Conservation (phyloP, 2,329 filamentous ascomycete genomes). For the Stylonectria norvegica region DNA sequence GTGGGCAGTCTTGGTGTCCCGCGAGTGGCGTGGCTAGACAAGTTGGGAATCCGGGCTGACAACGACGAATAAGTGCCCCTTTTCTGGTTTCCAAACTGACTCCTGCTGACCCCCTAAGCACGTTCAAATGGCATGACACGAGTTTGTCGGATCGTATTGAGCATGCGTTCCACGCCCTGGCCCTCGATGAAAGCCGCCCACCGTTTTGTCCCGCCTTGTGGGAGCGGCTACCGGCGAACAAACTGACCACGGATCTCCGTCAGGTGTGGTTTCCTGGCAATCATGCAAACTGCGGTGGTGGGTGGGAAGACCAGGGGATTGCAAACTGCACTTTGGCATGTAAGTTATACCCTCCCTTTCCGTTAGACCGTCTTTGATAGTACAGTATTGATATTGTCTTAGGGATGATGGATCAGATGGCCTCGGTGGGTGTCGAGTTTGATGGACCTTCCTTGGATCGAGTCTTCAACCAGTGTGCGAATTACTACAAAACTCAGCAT, state of each 20-base stretch:
- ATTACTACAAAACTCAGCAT: conserved; percentile 29
- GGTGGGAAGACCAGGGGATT: conserved; percentile 53
- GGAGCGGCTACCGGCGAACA: conserved; percentile 42
- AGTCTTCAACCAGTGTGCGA: conserved; percentile 35
- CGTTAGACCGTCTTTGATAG: no score
- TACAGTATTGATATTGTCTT: conserved; percentile 2
- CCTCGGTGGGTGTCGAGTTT: conserved; percentile 50
- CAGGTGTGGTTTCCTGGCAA: conserved; percentile 67
- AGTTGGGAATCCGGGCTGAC: conserved; percentile 42
- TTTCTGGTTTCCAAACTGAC: neutral
- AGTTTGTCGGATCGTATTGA: conserved; percentile 50
- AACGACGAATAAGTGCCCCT: conserved; percentile 45
- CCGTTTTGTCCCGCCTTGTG: conserved; percentile 56
- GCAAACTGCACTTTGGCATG: conserved; percentile 39
- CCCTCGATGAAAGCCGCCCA: conserved; percentile 53
- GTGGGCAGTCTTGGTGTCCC: conserved; percentile 46
- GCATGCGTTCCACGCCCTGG: conserved; percentile 58
- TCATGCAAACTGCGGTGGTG: conserved; percentile 69
- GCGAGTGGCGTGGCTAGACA: conserved; percentile 42
- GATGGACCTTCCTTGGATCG: conserved; percentile 39
- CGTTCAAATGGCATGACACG: conserved; percentile 53
- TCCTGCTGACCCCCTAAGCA: conserved; percentile 32
- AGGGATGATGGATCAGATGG: conserved; percentile 58
- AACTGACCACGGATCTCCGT: conserved; percentile 41
- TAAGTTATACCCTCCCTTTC: conserved; percentile 23